Evolutionary conservation across 345 rosid genomes (phyloP), one percentile per base, ranked within the genome.

Genomic region (Rhodamnia argentea): DNA sequence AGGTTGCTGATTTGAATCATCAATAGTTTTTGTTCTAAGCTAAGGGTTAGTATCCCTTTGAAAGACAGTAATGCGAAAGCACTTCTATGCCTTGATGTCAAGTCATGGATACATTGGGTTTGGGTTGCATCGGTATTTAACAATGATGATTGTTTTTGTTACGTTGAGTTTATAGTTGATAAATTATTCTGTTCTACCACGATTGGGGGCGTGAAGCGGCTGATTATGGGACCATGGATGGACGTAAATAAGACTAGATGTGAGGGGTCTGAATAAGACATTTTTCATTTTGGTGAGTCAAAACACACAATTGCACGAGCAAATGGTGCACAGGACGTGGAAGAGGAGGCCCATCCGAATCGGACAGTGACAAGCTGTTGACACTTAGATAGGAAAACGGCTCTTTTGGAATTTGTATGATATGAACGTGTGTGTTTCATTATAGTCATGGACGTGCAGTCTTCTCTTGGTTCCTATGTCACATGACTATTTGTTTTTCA

Each of bases 1-100:
- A 91, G 86, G 85, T 86, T 95, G 88, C 91, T 96, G 92, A 90
- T 93, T 86, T 86, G 93, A 42, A 92, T 95, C 84, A 95, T 96
- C 88, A 94, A 93, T 87, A 89, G 95, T 70, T 90, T 87, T 37
- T 37, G 40, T 2, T 2, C 40, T 89, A 93, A 89, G 53, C 88
- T 58, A 92, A 94, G 84, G 42, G n/a, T 86, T 11, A 27, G 29
- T 10, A 62, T 62, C 75, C 7, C 75, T 18, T 7, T 14, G 15
- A 29, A 3, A 62, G 1, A 62, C 5, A 18, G 1, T 62, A 27
- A 8, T 51, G 52, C 52, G 52, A 10, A 51, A 50, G 51, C 51
- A 50, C 51, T 50, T 50, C 51, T 50, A 10, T 50, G 10, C 51
- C 51, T 50, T 50, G 51, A 50, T 50, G 51, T 50, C 51, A 50